A percentile compares a stretch with the other conserved stretches of the same genome.
phyloP scores from a whole-genome alignment of 202 grass and related monocot species.

The Dendrocalamus latiflorus region DNA sequence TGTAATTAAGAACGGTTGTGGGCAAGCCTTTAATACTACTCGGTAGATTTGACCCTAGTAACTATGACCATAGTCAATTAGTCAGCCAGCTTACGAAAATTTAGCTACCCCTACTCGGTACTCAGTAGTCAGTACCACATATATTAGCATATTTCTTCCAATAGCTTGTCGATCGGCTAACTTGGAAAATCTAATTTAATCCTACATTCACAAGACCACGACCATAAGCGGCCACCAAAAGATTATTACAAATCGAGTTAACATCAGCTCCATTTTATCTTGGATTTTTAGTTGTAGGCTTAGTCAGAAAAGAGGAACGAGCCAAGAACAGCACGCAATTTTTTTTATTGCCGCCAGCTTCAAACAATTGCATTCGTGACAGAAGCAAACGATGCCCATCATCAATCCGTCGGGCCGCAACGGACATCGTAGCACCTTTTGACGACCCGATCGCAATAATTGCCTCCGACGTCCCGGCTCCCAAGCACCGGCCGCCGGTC shows the following conservation, averaged over 20 bases:
- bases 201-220: slow-evolving; percentile 8
- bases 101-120: too few species aligned
- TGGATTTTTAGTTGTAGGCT: not conserved
- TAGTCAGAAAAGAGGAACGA: slow-evolving; percentile 21
- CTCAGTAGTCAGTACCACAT: too few species aligned
- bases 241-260: slow-evolving; percentile 10
- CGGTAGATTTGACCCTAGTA: not conserved
- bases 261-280: slow-evolving; percentile 1
- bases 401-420: slow-evolving; percentile 14
- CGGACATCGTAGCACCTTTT: slow-evolving; percentile 29
- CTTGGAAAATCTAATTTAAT: slow-evolving; percentile 17
- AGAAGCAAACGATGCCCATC: not conserved
- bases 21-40: not conserved
- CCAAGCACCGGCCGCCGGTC: not conserved
- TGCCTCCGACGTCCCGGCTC: not conserved
- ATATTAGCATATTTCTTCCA: too few species aligned
- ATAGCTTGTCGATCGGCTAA: not conserved
- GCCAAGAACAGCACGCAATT: not conserved
- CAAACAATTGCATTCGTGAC: not conserved
- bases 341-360: slow-evolving; percentile 18
- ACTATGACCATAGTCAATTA: not conserved
- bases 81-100: not conserved
- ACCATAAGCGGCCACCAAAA: slow-evolving; percentile 15
- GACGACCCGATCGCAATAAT: not conserved
- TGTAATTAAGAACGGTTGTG: not conserved